Conservation (phyloP, 192 early-diverging fungal species). For the Ambispora gerdemannii region DNA sequence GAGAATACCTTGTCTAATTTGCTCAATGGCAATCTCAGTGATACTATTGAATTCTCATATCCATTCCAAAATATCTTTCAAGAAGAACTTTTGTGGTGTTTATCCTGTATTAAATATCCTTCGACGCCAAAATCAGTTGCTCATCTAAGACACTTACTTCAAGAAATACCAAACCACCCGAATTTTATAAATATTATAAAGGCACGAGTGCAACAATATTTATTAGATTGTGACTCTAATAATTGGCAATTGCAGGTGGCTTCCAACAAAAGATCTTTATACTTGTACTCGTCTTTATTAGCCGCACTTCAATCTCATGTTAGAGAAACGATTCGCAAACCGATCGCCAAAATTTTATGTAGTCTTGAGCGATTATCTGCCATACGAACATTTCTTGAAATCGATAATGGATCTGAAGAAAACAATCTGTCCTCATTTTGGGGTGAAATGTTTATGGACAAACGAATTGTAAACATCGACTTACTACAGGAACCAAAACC, state of each 20-base stretch:
- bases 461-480: constrained; percentile 20
- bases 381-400: constrained; percentile 7
- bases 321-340: constrained; percentile 8
- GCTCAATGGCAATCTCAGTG: constrained; percentile 14
- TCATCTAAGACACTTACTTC: neutral
- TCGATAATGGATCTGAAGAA: neutral
- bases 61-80: constrained; percentile 27
- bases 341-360: constrained; percentile 30
- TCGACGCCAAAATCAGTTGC: constrained; percentile 15
- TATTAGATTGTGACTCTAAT: neutral
- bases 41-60: constrained; percentile 19
- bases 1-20: constrained; percentile 25
- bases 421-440: constrained; percentile 18
- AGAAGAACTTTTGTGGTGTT: constrained; percentile 32
- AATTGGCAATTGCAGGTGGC: constrained; percentile 31
- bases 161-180: constrained; percentile 4
- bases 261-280: constrained; percentile 27
- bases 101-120: constrained; percentile 33
- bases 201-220: neutral
- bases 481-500: constrained; percentile 9
- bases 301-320: constrained; percentile 24
- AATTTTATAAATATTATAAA: constrained; percentile 18
- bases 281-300: constrained; percentile 21
- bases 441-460: constrained; percentile 26
- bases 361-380: constrained; percentile 16